phyloP scores from a whole-genome alignment of 305 asterid species.

The Solanum hybrid region DNA sequence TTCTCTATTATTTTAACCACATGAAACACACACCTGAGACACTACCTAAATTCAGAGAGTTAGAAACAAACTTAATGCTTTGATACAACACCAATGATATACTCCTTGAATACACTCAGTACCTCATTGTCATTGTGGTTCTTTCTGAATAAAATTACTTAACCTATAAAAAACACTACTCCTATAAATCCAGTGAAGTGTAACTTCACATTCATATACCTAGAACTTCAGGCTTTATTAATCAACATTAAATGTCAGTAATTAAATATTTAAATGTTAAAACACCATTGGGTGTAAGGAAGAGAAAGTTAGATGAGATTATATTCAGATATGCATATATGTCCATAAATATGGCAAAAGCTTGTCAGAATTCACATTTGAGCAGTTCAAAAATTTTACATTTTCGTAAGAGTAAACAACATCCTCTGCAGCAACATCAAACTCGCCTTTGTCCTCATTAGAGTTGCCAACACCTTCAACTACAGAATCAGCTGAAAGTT shows the following conservation, averaged over 20 bases:
- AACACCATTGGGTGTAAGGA: not conserved
- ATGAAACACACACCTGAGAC: not conserved
- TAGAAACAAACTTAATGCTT: not conserved
- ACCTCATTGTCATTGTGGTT: not conserved
- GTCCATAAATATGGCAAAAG: not conserved
- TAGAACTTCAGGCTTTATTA: not conserved
- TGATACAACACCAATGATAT: not conserved
- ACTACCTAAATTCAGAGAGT: not conserved
- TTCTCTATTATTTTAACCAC: not conserved
- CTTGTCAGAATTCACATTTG: not conserved
- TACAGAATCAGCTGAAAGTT: conserved; percentile 48
- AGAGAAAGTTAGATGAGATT: not conserved
- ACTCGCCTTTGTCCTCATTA: conserved; percentile 55
- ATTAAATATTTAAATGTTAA: not conserved
- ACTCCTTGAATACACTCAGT: not conserved
- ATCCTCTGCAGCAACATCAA: conserved; percentile 37
- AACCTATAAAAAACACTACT: not conserved
- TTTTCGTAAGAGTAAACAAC: conserved; percentile 27
- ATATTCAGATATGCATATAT: not conserved
- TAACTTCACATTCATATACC: not conserved
- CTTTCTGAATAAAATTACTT: not conserved
- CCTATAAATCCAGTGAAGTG: not conserved
- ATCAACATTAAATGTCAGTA: not conserved
- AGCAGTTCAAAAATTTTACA: conserved; percentile 23
- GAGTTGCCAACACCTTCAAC: conserved; percentile 61